Conservation (phyloP, 148 eudicot genomes). For the Linanthus parryae region DNA sequence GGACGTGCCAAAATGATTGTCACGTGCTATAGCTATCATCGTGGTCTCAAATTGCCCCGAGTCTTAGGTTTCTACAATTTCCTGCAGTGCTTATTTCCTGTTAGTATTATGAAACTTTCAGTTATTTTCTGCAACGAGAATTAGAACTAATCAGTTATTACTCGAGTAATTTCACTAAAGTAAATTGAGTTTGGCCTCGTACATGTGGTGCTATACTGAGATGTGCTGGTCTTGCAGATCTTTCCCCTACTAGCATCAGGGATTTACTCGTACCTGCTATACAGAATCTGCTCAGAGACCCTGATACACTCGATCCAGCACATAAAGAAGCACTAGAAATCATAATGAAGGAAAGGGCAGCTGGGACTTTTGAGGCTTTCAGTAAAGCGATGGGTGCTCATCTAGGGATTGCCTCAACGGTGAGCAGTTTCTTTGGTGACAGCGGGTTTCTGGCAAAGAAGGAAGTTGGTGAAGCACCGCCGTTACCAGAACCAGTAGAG, state of each 20-base stretch:
- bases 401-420: constrained; percentile 77
- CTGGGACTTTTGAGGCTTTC: constrained; percentile 75
- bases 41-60: too few species aligned
- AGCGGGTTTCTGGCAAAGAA: constrained; percentile 50
- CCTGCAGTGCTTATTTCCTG: too few species aligned
- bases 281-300: constrained; percentile 79
- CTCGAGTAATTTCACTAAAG: too few species aligned
- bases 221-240: constrained; percentile 41
- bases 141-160: too few species aligned
- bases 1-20: too few species aligned
- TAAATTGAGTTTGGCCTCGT: too few species aligned
- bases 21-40: too few species aligned
- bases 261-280: constrained; percentile 79
- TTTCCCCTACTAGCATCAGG: constrained; percentile 65
- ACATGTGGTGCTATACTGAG: too few species aligned
- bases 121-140: too few species aligned
- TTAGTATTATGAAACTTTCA: too few species aligned
- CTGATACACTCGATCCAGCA: constrained; percentile 94
- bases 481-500: constrained; percentile 29
- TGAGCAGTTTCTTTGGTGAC: constrained; percentile 41
- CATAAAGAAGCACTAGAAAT: constrained; percentile 94
- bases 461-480: constrained; percentile 41
- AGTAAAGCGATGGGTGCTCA: constrained; percentile 97
- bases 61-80: too few species aligned
- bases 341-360: constrained; percentile 83